These are phyloP conservation scores for Physcia stellaris DNA, from an alignment of 495 filamentous ascomycete species.

Conservation along the genomic window DNA sequence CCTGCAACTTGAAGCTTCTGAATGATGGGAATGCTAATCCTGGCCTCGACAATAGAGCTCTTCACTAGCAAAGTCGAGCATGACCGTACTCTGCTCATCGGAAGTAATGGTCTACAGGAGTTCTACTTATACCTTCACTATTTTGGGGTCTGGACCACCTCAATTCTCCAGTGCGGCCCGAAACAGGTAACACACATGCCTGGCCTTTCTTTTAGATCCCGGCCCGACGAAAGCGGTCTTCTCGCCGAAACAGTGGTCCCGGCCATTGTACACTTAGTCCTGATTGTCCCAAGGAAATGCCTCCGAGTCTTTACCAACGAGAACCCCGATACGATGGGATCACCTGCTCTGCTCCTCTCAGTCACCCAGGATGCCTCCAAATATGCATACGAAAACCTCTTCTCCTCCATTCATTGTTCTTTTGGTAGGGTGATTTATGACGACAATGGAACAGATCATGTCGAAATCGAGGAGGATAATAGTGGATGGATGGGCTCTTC, in stretches of 20 bases:
- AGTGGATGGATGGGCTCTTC: conserved; percentile 5
- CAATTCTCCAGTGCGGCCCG: conserved; percentile 3
- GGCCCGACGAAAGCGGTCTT: conserved; percentile 2
- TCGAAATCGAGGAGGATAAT: conserved; percentile 1
- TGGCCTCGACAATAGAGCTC: too few species aligned
- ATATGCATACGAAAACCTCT: conserved; percentile 1
- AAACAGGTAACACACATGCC: not conserved
- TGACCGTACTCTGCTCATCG: conserved; percentile 15
- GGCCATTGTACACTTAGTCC: conserved; percentile 2
- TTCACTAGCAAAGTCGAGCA: conserved; percentile 16
- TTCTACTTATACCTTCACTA: conserved; percentile 16
- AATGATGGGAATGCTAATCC: too few species aligned
- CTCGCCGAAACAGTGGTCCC: conserved; percentile 1
- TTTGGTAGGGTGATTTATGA: conserved; percentile 3
- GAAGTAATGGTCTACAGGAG: conserved; percentile 18
- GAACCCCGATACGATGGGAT: not conserved
- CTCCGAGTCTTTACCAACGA: conserved; percentile 3
- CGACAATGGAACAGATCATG: not conserved
- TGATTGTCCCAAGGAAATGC: conserved; percentile 3
- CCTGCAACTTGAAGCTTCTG: too few species aligned
- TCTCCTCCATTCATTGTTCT: conserved; percentile 4
- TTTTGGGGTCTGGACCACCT: conserved; percentile 16
- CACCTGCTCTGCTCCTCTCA: conserved; percentile 5
- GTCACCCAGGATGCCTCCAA: not conserved
- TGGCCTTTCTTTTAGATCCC: not conserved